Base-by-base conservation (phyloP, 2,329 filamentous ascomycete species). In the Leptodontidium sp. region DNA sequence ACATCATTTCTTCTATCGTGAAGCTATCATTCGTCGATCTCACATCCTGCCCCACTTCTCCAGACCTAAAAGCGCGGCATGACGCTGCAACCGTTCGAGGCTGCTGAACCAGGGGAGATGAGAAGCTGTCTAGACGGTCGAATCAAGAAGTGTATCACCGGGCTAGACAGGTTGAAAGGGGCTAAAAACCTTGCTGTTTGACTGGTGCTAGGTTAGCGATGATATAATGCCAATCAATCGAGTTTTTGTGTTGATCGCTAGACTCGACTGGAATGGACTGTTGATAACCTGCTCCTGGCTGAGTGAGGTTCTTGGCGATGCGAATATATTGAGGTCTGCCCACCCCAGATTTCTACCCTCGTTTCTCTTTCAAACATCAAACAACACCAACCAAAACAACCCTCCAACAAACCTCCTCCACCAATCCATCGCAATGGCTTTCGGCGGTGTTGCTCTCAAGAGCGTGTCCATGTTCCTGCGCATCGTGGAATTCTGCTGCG, bases 391-490 rank as follows among this genome's bases (percentile, higher is more conserved):
- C 29, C 11, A 45, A 64, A 50, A 38, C 26, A 65, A 24, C 21
- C 47, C n/a, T 1, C n/a, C 49, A 29, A 57, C 35, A 11, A 40
- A 8, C n/a, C 2, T 24, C 15, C 24, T 9, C 38, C 21, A 15
- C 7, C 7, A 5, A 40, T 9, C 32, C 43, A 58, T 67, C 77
- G 84, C 69, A 65, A 92, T 91, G 90, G 87, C 84, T 71, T 79
- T 83, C 68, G 83, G 84, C 55, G 88, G 89, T 72, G 79, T 90
- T 70, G 84, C 88, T 75, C 87, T 97, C 75, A 93, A 93, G 76
- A 81, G 87, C 64, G 81, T 86, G 58, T 91, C 93, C 77, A 91
- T 91, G 79, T 85, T 90, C 78, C 83, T 97, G 76, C 92, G 95
- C 74, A 81, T 86, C 72, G 81, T 97, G 67, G 88, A 93, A 76